Evolutionary conservation across 1,284 basidiomycete genomes (phyloP), one percentile per base, ranked within the genome.

Genomic region (Neonothopanus nambi): DNA sequence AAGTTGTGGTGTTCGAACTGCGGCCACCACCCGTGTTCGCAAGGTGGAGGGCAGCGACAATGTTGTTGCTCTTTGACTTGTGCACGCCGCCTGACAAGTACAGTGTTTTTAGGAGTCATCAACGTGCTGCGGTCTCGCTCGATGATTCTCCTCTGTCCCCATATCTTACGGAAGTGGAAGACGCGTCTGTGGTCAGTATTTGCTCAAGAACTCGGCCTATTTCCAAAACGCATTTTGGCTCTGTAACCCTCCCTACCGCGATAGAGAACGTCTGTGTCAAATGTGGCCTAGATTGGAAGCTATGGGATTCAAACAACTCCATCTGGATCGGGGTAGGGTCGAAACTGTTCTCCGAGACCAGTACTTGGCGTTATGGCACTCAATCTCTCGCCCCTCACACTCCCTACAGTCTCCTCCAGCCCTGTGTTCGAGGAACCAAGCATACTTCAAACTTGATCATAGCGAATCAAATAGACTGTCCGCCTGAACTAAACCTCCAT

Each of bases 11-110:
- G 0, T 82, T 84, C 44, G 80, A 83, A 50, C 55, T 80, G 1
- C 48, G 58, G 3, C 69, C 68, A 39, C 81, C 81, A 0, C 21
- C 55, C 0, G 55, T 60, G 0, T 78, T 80, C 54, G 55, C 63
- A 3, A 63, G 69, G 30, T 82, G 81, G 81, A 66, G 81, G 12
- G 60, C 61, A 2, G 63, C 59, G 3, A 81, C 79, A 0, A 73
- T 70, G 45, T 47, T 57, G 7, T 58, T 82, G 39, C 62, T 76
- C 9, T 57, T 63, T 12, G 68, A 72, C 33, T 49, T 74, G 1
- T 69, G 66, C 42, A 59, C 64, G 2, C 37, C 55, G 20, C n/a
- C n/a, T n/a, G n/a, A n/a, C n/a, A n/a, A n/a, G n/a, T n/a, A n/a
- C n/a, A n/a, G n/a, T n/a, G n/a, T n/a, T n/a, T n/a, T n/a, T n/a